Evolutionary conservation across 2,329 filamentous ascomycete species (phyloP).

Genomic region (Pyricularia sp.): DNA sequence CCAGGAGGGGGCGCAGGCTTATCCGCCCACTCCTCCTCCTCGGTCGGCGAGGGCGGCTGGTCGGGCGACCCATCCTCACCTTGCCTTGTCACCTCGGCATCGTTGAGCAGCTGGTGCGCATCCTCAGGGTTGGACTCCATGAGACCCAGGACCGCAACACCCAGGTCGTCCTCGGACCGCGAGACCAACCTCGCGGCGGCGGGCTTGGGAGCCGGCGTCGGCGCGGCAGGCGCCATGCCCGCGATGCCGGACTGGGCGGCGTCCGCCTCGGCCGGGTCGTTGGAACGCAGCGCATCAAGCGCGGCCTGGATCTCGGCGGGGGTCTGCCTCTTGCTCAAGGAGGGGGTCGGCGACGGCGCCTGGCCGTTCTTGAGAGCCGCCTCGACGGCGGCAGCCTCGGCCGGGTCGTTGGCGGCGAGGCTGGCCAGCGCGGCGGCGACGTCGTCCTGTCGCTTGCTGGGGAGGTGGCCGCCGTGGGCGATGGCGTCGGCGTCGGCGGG

Average conservation of each 20-base stretch:
- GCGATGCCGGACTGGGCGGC: not conserved
- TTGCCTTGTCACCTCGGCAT: not conserved
- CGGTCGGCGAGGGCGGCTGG: no score
- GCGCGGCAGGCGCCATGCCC: not conserved
- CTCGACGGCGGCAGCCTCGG: not conserved
- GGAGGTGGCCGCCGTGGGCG: not conserved
- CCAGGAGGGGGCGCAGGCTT: not conserved
- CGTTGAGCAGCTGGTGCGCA: not conserved
- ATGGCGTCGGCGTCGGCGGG: conserved; percentile 2
- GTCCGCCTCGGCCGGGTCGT: not conserved
- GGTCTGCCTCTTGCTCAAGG: not conserved
- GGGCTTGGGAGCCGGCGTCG: not conserved
- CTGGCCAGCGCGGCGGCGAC: not conserved
- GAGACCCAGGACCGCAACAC: not conserved
- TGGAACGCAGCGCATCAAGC: not conserved
- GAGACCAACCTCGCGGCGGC: not conserved
- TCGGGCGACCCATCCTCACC: not conserved
- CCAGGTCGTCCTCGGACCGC: not conserved
- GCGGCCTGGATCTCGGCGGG: not conserved
- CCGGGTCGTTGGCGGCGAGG: not conserved
- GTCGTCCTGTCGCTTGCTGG: not conserved
- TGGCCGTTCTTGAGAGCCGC: not conserved
- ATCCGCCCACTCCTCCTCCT: not conserved
- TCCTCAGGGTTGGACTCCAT: not conserved
- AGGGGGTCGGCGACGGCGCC: not conserved